Evolutionary conservation across 495 filamentous ascomycete species (phyloP), one percentile per base, ranked within the genome.

Genomic region (Penicillium tannophilum): DNA sequence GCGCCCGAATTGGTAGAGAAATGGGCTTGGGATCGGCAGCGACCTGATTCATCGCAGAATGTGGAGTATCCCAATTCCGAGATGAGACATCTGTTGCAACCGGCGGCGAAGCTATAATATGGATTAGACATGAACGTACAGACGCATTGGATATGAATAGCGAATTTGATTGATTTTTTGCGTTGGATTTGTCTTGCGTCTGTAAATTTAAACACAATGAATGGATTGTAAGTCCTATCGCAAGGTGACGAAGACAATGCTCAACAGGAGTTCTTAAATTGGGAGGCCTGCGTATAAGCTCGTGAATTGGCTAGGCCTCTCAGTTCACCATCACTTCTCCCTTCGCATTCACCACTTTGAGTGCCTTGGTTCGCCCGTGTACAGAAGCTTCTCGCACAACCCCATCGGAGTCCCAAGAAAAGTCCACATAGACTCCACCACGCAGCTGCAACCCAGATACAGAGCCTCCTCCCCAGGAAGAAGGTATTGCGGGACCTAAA

Each of bases 11-110:
- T 80, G 46, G 63, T 51, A 33, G 60, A 70, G 56, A 74, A 73
- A 28, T 87, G 84, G 84, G 80, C 77, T 6, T 87, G 84, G 84
- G 78, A 86, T 85, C n/a, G 75, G 71, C 45, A 71, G 56, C 67
- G 70, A 9, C 65, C 70, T 39, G 70, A 72, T 56, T 70, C 70
- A 0, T 72, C 70, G 3, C 47, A 68, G 41, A 72, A 72, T 30
- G 70, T 72, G 49, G 70, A 72, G 56, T 72, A 72, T 31, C 70
- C 70, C 5, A 72, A 72, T 31, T 57, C 63, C 11, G 70, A 72
- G 70, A 72, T 72, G 70, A 70, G 56, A 56, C 70, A 72, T 64
- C 63, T 72, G 1, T 59, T 72, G 42, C 42, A 52, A 31, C 65
- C 65, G 51, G 33, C 60, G 1, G 63, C 68, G 16, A 72, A 83